These are phyloP conservation scores for Microcyclospora pomicola DNA, from an alignment of 2,329 filamentous ascomycete species.

Conservation along the genomic window DNA sequence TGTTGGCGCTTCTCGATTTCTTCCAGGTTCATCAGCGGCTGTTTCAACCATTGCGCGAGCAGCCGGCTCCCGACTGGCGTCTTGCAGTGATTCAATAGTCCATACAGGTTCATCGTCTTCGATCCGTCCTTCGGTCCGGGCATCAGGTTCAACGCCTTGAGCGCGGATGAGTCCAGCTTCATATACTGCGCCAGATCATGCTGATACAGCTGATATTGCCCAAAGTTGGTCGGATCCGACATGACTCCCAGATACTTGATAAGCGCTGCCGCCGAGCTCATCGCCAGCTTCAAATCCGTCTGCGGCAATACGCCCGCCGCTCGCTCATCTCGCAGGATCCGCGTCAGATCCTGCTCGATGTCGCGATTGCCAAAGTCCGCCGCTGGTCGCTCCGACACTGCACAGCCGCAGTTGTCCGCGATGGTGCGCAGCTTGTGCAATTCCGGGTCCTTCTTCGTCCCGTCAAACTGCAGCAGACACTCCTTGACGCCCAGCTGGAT, in stretches of 20 bases:
- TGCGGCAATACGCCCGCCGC: conserved; percentile 66
- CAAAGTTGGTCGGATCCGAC: conserved; percentile 87
- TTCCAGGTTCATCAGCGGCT: conserved; percentile 79
- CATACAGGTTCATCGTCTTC: conserved; percentile 96
- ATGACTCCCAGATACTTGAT: conserved; percentile 90
- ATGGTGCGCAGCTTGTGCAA: conserved; percentile 76
- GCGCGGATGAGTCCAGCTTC: conserved; percentile 89
- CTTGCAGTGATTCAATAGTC: conserved; percentile 92
- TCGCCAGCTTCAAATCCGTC: conserved; percentile 85
- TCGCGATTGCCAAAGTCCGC: conserved; percentile 77
- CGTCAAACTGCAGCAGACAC: conserved; percentile 72
- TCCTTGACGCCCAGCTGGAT: conserved; percentile 95
- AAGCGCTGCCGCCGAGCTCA: conserved; percentile 83
- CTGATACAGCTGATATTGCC: conserved; percentile 93
- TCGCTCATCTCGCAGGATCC: conserved; percentile 75
- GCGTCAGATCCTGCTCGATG: conserved; percentile 85
- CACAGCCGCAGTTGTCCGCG: conserved; percentile 82
- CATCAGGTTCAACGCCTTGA: conserved; percentile 94
- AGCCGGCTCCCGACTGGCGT: conserved; percentile 83
- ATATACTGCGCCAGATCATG: conserved; percentile 95
- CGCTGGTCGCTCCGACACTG: conserved; percentile 64
- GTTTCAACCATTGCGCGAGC: conserved; percentile 92
- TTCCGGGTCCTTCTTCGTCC: conserved; percentile 71
- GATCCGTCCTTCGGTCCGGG: conserved; percentile 83
- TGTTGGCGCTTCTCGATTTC: conserved; percentile 89